phyloP scores from a whole-genome alignment of 208 protist species.

The Angomonas deanei region DNA sequence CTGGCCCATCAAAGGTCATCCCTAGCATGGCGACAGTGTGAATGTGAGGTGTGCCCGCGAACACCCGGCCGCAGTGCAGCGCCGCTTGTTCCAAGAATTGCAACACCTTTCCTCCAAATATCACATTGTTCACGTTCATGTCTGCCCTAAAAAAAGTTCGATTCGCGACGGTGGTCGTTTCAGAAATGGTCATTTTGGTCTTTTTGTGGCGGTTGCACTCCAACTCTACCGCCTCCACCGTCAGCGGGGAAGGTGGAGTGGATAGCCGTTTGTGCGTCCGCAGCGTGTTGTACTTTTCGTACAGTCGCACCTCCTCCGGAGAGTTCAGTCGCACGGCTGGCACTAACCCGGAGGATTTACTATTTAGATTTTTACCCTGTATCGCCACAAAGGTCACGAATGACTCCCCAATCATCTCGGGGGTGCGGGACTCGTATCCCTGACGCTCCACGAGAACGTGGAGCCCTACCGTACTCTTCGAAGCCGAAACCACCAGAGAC shows the following conservation, averaged over 20 bases:
- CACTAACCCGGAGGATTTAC: not conserved
- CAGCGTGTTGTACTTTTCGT: constrained; percentile 17
- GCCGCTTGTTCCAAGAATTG: constrained; percentile 30
- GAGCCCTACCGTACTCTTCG: constrained; percentile 20
- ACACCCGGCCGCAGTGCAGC: constrained; percentile 31
- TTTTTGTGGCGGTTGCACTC: not conserved
- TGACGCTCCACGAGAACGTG: constrained; percentile 22
- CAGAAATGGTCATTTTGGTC: not conserved
- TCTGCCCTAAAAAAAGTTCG: constrained; percentile 7
- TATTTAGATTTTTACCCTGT: not conserved
- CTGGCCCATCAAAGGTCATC: constrained; percentile 30
- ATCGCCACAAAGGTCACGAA: constrained; percentile 17
- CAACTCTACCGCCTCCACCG: not conserved
- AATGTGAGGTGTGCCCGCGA: constrained; percentile 18
- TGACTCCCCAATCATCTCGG: constrained; percentile 13
- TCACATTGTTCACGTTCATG: constrained; percentile 32
- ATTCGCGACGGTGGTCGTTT: not conserved
- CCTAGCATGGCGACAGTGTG: constrained; percentile 31
- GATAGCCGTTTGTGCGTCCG: not conserved
- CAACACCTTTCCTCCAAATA: constrained; percentile 36
- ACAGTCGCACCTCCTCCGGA: constrained; percentile 4
- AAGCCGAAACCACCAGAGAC: constrained; percentile 15
- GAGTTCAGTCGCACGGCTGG: constrained; percentile 5
- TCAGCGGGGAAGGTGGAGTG: not conserved
- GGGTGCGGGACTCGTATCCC: constrained; percentile 16